A percentile compares a stretch with the other conserved stretches of the same genome.
These are phyloP conservation scores for Tulasnella sp. DNA, from an alignment of 768 basidiomycete species.

Conservation along the genomic window DNA sequence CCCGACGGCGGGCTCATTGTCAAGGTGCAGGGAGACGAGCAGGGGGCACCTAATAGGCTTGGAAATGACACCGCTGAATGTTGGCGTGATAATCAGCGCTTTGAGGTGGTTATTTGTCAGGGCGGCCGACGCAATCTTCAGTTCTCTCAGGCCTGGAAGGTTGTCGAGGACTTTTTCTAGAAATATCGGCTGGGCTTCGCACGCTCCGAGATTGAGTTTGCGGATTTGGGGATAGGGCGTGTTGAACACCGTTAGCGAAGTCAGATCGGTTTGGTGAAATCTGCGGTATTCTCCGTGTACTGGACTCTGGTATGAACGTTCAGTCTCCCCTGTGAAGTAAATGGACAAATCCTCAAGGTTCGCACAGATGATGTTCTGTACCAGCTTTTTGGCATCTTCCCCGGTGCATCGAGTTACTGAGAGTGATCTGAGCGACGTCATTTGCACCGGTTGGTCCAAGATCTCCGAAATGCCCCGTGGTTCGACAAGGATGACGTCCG, in stretches of 20 bases:
- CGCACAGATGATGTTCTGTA: neutral
- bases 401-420: neutral
- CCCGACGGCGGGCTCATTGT: neutral
- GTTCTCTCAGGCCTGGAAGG: neutral
- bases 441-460: neutral
- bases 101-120: neutral
- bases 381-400: neutral
- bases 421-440: neutral
- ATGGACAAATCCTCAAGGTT: neutral
- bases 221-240: neutral
- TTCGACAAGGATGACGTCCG: neutral
- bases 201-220: neutral
- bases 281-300: neutral
- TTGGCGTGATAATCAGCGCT: neutral
- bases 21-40: neutral
- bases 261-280: neutral
- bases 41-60: too few relatives aligned
- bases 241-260: neutral
- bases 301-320: too few relatives aligned
- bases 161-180: neutral
- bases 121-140: neutral
- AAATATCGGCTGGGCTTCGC: neutral
- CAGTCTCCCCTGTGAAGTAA: neutral
- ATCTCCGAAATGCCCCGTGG: neutral
- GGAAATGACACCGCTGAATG: too few relatives aligned